Base-by-base conservation (phyloP, 2,329 filamentous ascomycete species). In the Cercospora sojina region DNA sequence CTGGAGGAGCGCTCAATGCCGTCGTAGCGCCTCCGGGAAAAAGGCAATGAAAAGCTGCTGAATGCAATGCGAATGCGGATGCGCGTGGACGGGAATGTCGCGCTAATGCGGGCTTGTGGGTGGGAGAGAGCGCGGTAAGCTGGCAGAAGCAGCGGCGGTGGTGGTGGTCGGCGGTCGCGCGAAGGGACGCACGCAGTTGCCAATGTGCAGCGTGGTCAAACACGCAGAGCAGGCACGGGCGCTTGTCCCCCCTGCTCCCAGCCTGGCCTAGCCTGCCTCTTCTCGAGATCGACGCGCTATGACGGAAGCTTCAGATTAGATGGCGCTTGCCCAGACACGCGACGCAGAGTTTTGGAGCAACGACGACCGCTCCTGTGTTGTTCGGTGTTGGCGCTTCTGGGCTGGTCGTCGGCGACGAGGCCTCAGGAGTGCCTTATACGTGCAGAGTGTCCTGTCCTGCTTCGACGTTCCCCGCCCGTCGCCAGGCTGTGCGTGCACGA, bases 1-100 rank as follows among this genome's bases (percentile, higher is more conserved):
- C 49, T 53, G 29, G 20, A 55, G 60, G 60, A 63, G 60, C 60
- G n/a, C 18, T 55, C 47, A 57, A 41, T 56, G 49, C 31, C 51
- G 60, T 57, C 31, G 49, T 38, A 23, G 49, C 60, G 29, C 60
- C n/a, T n/a, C 27, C 31, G 53, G 7, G 29, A 35, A 25, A 6
- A 51, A 53, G 47, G 20, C n/a, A 29, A 16, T 57, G 20, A 57
- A 35, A 57, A 32, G 10, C 27, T 57, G 53, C 53, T 35, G 29
- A 9, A 35, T 20, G 29, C n/a, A 35, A 35, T 57, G 53, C n/a
- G 31, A 6, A 35, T 57, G 53, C n/a, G 31, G 3, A 35, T 57
- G 53, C 53, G 53, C 12, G 31, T 35, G 25, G 51, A 56, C 31
- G 51, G 51, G 27, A 56, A 56, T 56, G 51, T 56, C 51, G 51